Base-by-base conservation (phyloP, 1,139 yeast genomes). In the Lodderomyces beijingensis region DNA sequence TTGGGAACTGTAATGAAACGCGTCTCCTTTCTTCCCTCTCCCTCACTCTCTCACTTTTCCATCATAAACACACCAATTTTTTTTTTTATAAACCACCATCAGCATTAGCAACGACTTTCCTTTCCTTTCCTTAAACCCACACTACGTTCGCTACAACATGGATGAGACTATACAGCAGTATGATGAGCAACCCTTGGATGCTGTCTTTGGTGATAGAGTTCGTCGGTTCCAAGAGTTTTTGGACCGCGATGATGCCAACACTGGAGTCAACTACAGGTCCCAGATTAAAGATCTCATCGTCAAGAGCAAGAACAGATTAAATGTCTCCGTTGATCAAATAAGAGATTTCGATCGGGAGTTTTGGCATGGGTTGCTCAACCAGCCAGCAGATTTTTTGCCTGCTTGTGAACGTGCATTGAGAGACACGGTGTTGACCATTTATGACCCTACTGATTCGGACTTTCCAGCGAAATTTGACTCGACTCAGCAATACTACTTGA, bases 211-310 rank as follows among this genome's bases (percentile, higher is more conserved):
- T 40, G 97, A 89, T 55, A 77, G 96, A 46, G 86, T 85, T 24
- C 78, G 95, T 53, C 71, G 81, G 46, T 91, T 91, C 60, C 89
- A 85, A 45, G 97, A 91, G 50, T 89, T 89, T 53, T 66, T 91
- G 31, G 93, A 84, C 48, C 58, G 70, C 27, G 51, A 64, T 35
- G 61, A 55, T 41, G 47, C 51, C 13, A 68, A 71, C 32, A 28
- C 41, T 7, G 68, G 65, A 15, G 71, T 82, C 5, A 76, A 78
- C 41, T 85, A 87, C 57, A 73, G 78, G 45, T 80, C 77, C 35
- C 76, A 73, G 37, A 82, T 91, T 42, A 75, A 78, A 43, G 71
- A 77, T 26, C 81, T 84, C 88, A 73, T 85, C 37, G 70, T 71
- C 41, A 71, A 74, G 42, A 77, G 79, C 16, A 74, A 75, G 35